Evolutionary conservation across 2,329 filamentous ascomycete species (phyloP), one percentile per base, ranked within the genome.

Genomic region (Fusarium globosum): DNA sequence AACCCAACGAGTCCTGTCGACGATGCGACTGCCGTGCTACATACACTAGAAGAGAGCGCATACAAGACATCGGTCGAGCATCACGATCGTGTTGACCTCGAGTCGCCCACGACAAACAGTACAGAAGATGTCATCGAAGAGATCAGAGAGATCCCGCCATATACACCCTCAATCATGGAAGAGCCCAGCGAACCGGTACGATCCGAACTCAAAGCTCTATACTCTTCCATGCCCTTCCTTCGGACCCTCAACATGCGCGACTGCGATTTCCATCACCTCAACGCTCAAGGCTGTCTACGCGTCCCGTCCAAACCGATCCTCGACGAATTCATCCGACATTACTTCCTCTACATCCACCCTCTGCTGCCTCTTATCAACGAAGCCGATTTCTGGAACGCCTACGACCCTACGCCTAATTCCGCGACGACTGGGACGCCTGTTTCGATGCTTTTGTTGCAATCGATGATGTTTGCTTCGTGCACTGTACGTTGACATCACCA

Each of bases 401-500:
- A 75, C 5, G 72, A 75, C 9, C 55, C 70, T 7, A 38, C 21
- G 11, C 38, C 41, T 3, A 61, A 55, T 23, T 48, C 41, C n/a
- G n/a, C 14, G 11, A 45, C 43, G 5, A n/a, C 45, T 6, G 73
- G 67, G 2, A 61, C 61, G 9, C 73, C 67, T 1, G 69, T 74
- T 13, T 75, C 72, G 2, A 52, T 75, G 53, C 53, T 75, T 10
- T 8, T 75, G 4, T 2, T 75, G 10, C 73, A 75, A 30, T 72
- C 73, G 1, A 75, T 75, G 58, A 69, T 75, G 62, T 75, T 75
- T 62, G 73, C 70, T 26, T 65, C 73, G 3, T 75, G 67, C n/a
- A 74, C 73, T 13, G 73, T 75, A 64, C 6, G 73, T 71, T 23
- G 14, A 33, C 26, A 33, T 30, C 11, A 35, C 36, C 21, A 26